These are phyloP conservation scores for Rhizophora apiculata DNA, from an alignment of 345 rosid genomes.

Conservation along the genomic window DNA sequence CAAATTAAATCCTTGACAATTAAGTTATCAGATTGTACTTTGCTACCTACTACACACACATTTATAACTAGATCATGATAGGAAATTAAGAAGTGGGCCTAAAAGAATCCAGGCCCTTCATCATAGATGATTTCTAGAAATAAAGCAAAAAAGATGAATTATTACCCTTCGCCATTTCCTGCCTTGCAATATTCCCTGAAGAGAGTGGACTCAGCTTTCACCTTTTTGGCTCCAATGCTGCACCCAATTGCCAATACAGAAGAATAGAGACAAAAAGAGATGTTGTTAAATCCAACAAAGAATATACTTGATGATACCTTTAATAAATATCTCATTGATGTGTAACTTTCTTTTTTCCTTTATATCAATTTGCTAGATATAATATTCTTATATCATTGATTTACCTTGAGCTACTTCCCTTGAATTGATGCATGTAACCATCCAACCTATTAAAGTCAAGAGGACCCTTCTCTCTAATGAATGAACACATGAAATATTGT, in stretches of 20 bases:
- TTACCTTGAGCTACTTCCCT: constrained; percentile 91
- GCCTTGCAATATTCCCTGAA: constrained; percentile 78
- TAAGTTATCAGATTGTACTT: background rate
- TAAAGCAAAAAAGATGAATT: background rate
- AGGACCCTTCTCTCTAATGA: constrained; percentile 47
- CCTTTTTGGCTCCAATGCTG: constrained; percentile 97
- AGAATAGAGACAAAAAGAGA: background rate
- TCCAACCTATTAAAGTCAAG: constrained; percentile 68
- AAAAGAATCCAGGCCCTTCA: background rate
- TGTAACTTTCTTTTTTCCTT: too few species aligned
- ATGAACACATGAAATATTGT: too few species aligned
- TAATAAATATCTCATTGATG: constrained; percentile 4
- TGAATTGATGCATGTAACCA: constrained; percentile 83
- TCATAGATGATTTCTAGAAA: background rate
- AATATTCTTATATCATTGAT: background rate
- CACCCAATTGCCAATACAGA: constrained; percentile 18
- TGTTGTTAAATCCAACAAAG: constrained; percentile 26
- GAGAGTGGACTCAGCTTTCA: constrained; percentile 78
- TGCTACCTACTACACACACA: too few species aligned
- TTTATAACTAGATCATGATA: background rate
- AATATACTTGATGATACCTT: constrained; percentile 32
- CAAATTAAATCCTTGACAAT: background rate
- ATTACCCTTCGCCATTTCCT: constrained; percentile 85
- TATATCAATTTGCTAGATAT: background rate
- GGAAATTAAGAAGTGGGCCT: constrained; percentile 5